Conservation (phyloP, 2,329 filamentous ascomycete genomes). For the Diaporthe sp. region DNA sequence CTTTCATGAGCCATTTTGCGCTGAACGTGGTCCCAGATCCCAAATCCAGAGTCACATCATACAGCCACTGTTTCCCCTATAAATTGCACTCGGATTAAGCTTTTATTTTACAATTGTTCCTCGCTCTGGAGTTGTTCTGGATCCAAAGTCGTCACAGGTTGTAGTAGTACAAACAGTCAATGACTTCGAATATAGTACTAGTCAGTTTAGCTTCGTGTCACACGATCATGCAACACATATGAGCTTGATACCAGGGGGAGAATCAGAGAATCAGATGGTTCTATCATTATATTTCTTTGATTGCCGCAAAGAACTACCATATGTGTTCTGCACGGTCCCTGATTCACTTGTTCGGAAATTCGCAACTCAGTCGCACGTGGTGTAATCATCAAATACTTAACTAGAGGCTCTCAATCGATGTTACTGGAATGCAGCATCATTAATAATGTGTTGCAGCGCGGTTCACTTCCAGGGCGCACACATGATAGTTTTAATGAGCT, state of each 20-base stretch:
- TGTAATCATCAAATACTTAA: background rate
- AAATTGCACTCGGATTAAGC: background rate
- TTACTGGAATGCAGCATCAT: background rate
- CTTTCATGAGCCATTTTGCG: no score
- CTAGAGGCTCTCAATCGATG: background rate
- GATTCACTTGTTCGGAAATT: background rate
- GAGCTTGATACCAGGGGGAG: background rate
- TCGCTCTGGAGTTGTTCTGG: background rate
- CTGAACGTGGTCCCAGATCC: no score
- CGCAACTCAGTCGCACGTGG: no score
- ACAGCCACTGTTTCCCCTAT: background rate
- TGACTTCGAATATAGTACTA: background rate
- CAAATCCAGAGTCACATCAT: no score
- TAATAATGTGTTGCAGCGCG: background rate
- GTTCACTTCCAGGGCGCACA: accelerated
- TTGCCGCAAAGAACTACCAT: no score
- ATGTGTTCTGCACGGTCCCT: background rate
- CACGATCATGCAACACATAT: background rate
- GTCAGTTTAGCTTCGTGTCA: background rate
- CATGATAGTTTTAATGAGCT: background rate
- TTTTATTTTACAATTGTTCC: background rate
- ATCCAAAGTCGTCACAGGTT: background rate
- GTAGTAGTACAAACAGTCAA: background rate
- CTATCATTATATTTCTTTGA: no score
- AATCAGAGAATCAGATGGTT: background rate